These are phyloP conservation scores for Scenedesmus sp. DNA, from an alignment of 163 green algal species.

Conservation along the genomic window DNA sequence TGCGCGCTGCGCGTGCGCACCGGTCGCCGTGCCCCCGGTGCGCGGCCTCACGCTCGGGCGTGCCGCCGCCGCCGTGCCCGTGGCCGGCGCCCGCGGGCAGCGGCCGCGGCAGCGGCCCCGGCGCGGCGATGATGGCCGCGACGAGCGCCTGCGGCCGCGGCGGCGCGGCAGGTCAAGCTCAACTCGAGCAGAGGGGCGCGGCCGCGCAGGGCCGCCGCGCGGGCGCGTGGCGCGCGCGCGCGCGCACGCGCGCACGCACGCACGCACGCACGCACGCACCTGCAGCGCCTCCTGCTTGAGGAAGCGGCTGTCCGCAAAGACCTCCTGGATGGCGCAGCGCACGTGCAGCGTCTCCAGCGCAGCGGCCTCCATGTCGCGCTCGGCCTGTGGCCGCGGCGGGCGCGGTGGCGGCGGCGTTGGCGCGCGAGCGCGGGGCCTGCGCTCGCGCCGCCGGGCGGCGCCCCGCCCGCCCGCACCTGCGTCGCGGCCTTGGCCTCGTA, in stretches of 20 bases:
- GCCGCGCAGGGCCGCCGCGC: too few species aligned
- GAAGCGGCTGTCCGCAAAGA: constrained; percentile 93
- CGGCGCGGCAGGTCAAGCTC: too few species aligned
- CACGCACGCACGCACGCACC: too few species aligned
- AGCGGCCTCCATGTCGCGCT: constrained; percentile 57
- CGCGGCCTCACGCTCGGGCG: too few species aligned
- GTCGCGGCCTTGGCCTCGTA: constrained; percentile 36
- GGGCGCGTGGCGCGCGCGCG: too few species aligned
- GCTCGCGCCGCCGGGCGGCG: too few species aligned
- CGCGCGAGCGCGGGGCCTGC: too few species aligned
- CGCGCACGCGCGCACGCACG: too few species aligned
- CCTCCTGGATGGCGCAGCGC: constrained; percentile 83
- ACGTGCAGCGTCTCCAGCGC: constrained; percentile 46
- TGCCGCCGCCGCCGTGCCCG: background rate
- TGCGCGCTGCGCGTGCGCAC: too few species aligned
- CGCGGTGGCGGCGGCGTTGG: background rate
- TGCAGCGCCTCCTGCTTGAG: constrained; percentile 64
- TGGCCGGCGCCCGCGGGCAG: background rate
- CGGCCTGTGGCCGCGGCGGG: constrained; percentile 49
- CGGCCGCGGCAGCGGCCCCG: constrained; percentile 30
- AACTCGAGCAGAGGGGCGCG: too few species aligned
- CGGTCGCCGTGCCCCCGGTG: too few species aligned
- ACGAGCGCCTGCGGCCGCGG: constrained; percentile 64
- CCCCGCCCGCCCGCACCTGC: too few species aligned
- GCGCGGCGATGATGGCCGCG: constrained; percentile 69